Conservation (phyloP, 75 land plant species). For the Cryptomeria japonica region DNA sequence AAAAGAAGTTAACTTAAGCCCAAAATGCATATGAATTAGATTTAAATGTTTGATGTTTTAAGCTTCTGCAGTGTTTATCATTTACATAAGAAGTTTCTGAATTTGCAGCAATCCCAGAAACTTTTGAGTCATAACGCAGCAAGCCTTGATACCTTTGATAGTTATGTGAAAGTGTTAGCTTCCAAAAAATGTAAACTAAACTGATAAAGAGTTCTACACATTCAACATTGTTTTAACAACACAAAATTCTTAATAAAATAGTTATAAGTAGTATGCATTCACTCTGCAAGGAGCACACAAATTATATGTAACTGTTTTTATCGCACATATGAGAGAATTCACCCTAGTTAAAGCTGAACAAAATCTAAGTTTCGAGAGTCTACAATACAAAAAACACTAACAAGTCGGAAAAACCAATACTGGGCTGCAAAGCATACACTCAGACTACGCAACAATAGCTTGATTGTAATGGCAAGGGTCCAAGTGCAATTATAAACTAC, state of each 20-base stretch:
- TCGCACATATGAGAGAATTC: neutral
- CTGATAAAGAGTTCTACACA: neutral
- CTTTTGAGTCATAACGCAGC: neutral
- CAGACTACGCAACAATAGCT: neutral
- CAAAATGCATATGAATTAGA: neutral
- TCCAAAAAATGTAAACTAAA: neutral
- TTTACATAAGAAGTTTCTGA: neutral
- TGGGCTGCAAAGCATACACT: neutral
- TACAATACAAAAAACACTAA: no score
- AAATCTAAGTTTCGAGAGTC: neutral
- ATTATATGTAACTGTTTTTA: no score
- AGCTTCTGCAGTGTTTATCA: neutral
- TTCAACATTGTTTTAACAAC: neutral
- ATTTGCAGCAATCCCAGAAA: neutral
- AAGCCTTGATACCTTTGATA: neutral
- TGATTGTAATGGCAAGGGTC: neutral
- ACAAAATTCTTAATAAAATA: neutral
- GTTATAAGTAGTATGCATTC: neutral
- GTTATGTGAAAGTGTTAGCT: neutral
- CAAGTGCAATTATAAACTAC: no score
- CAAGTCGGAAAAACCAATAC: neutral
- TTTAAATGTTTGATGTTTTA: neutral
- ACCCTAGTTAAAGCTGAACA: slow-evolving; percentile 8
- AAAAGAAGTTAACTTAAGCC: neutral
- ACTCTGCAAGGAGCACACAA: neutral